Conservation (phyloP, 371 early-diverging fungal species). For the Vairimorpha ceranae region DNA sequence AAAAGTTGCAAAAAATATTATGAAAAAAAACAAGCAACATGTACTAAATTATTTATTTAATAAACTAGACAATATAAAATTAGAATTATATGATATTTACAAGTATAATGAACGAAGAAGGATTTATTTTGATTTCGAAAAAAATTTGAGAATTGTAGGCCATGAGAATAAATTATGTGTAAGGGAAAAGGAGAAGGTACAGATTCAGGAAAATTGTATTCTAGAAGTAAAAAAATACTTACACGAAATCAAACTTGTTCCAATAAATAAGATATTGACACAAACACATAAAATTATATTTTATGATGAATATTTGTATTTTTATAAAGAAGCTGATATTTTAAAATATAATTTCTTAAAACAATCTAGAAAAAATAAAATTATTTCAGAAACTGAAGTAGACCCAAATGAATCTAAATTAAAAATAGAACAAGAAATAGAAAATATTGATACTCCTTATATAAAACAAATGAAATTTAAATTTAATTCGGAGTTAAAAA, state of each 20-base stretch:
- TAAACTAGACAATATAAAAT: conserved; percentile 2
- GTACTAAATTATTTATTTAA: neutral
- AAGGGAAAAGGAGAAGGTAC: neutral
- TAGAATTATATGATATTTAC: neutral
- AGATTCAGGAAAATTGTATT: neutral
- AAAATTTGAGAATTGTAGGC: neutral
- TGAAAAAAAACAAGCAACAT: neutral
- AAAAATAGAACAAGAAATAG: neutral
- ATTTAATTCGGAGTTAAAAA: neutral
- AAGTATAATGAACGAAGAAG: neutral
- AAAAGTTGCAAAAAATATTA: neutral
- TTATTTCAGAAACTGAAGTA: neutral
- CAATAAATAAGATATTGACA: neutral
- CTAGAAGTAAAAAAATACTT: neutral
- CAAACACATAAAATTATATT: neutral
- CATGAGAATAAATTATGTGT: neutral
- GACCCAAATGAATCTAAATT: neutral
- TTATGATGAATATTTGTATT: neutral
- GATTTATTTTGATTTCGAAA: neutral
- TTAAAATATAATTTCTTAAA: neutral
- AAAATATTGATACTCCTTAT: neutral
- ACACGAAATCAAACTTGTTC: neutral
- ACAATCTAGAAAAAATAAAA: neutral
- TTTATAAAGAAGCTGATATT: neutral
- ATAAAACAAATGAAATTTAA: neutral